These are phyloP conservation scores for Neurospora tetraspora DNA, from an alignment of 495 filamentous ascomycete genomes.

Conservation along the genomic window DNA sequence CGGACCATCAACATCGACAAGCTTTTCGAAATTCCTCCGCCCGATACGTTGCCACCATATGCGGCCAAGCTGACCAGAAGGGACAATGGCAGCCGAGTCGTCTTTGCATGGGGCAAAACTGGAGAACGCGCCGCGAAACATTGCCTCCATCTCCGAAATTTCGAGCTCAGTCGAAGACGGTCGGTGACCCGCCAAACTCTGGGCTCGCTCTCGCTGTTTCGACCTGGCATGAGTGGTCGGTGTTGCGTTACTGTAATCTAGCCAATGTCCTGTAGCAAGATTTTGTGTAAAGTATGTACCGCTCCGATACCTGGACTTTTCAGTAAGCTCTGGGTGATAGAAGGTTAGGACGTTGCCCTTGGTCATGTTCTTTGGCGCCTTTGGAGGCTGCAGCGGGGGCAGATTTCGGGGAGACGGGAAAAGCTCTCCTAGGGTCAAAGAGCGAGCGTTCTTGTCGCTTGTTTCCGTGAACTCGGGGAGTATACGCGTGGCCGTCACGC, in stretches of 20 bases:
- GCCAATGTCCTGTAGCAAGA: slow-evolving; percentile 53
- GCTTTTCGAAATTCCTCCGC: slow-evolving; percentile 42
- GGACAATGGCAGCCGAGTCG: slow-evolving; percentile 62
- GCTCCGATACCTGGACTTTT: slow-evolving; percentile 46
- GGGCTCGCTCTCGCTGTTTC: slow-evolving; percentile 59
- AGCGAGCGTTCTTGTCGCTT: slow-evolving; percentile 36
- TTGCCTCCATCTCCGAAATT: slow-evolving; percentile 56
- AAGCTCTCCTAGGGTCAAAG: slow-evolving; percentile 64
- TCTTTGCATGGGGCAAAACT: slow-evolving; percentile 81
- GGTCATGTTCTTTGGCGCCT: slow-evolving; percentile 52
- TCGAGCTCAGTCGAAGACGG: slow-evolving; percentile 42
- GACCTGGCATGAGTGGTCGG: slow-evolving; percentile 50
- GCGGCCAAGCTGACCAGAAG: slow-evolving; percentile 56
- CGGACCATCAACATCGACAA: slow-evolving; percentile 29
- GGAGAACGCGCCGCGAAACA: slow-evolving; percentile 76
- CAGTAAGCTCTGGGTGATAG: slow-evolving; percentile 46
- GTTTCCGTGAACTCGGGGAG: slow-evolving; percentile 34
- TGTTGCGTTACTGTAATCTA: slow-evolving; percentile 55
- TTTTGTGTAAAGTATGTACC: slow-evolving; percentile 43
- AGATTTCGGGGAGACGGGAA: slow-evolving; percentile 64
- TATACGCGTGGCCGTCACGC: slow-evolving; percentile 61
- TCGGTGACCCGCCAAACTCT: slow-evolving; percentile 56
- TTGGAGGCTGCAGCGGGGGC: slow-evolving; percentile 61
- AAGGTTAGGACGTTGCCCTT: slow-evolving; percentile 52
- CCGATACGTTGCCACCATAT: slow-evolving; percentile 86